These are phyloP conservation scores for Salix caprea DNA, from an alignment of 345 rosid genomes.

Conservation along the genomic window DNA sequence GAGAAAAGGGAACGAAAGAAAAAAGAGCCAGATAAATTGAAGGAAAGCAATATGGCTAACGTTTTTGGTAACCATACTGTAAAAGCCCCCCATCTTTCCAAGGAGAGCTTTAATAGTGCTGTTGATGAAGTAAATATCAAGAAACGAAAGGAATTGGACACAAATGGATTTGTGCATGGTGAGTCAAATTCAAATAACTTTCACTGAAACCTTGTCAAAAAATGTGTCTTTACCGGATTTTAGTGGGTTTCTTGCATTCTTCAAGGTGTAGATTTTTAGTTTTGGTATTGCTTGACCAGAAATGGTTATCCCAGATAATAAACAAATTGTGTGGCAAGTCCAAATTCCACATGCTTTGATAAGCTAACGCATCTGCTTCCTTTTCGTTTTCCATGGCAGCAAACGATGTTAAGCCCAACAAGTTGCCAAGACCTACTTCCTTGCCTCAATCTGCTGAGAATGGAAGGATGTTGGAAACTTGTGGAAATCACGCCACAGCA, in stretches of 20 bases:
- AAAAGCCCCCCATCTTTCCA: slow-evolving; percentile 15
- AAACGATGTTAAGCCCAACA: slow-evolving; percentile 9
- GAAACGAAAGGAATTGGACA: slow-evolving; percentile 26
- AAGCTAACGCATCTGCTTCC: neutral
- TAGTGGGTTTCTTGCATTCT: too few species aligned
- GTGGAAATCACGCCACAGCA: neutral
- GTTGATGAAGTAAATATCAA: slow-evolving; percentile 14
- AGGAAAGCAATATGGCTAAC: slow-evolving; percentile 8
- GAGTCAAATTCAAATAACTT: slow-evolving; percentile 19
- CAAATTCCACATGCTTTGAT: too few species aligned
- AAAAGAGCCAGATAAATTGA: slow-evolving; percentile 33
- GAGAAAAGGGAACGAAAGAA: slow-evolving; percentile 24
- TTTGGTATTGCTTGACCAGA: too few species aligned
- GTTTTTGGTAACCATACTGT: neutral
- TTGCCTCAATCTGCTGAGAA: slow-evolving; percentile 4
- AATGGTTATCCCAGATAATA: too few species aligned
- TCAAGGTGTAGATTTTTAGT: too few species aligned
- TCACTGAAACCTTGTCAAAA: too few species aligned
- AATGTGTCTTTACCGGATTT: too few species aligned
- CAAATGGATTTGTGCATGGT: slow-evolving; percentile 30
- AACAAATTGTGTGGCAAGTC: too few species aligned
- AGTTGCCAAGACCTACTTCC: slow-evolving; percentile 3
- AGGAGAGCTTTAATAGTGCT: slow-evolving; percentile 9
- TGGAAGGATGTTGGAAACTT: slow-evolving; percentile 17
- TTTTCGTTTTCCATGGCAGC: slow-evolving; percentile 12